phyloP scores from a whole-genome alignment of 805 yeast species.

The Saccharomycopsis synnaedendra region DNA sequence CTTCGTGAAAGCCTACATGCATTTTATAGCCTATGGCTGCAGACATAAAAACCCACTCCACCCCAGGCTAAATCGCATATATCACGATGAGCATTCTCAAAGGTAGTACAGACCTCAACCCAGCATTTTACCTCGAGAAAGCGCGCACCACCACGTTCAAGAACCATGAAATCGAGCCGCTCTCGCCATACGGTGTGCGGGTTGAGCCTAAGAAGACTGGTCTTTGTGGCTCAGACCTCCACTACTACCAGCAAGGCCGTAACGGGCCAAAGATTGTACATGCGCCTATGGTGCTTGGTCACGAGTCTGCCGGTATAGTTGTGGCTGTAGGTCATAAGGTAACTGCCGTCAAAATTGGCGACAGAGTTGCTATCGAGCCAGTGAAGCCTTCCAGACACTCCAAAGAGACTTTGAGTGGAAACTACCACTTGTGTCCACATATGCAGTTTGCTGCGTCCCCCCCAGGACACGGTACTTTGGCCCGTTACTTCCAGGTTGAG shows the following conservation, averaged over 20 bases:
- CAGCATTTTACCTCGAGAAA: conserved; percentile 9
- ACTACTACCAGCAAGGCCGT: conserved; percentile 68
- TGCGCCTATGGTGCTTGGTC: conserved; percentile 80
- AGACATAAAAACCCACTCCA: too few species aligned
- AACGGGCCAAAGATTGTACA: conserved; percentile 69
- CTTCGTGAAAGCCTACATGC: too few species aligned
- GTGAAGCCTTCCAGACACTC: conserved; percentile 74
- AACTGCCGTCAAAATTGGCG: conserved; percentile 57
- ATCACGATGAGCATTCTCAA: conserved; percentile 7
- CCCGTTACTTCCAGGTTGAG: conserved; percentile 61
- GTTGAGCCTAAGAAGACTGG: conserved; percentile 76
- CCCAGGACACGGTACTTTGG: conserved; percentile 70
- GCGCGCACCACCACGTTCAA: conserved; percentile 9
- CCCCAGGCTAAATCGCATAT: too few species aligned
- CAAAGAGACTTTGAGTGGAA: conserved; percentile 65
- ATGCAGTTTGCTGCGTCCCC: conserved; percentile 91
- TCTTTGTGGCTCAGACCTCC: conserved; percentile 81
- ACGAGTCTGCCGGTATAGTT: conserved; percentile 73
- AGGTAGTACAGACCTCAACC: conserved; percentile 9
- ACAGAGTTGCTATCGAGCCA: conserved; percentile 82
- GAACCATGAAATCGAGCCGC: conserved; percentile 46
- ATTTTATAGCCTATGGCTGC: too few species aligned
- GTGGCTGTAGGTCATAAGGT: conserved; percentile 64
- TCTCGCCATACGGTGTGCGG: conserved; percentile 54
- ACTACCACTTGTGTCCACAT: conserved; percentile 73